Conservation (phyloP, 768 basidiomycete species). For the Rhodotorula toruloides region DNA sequence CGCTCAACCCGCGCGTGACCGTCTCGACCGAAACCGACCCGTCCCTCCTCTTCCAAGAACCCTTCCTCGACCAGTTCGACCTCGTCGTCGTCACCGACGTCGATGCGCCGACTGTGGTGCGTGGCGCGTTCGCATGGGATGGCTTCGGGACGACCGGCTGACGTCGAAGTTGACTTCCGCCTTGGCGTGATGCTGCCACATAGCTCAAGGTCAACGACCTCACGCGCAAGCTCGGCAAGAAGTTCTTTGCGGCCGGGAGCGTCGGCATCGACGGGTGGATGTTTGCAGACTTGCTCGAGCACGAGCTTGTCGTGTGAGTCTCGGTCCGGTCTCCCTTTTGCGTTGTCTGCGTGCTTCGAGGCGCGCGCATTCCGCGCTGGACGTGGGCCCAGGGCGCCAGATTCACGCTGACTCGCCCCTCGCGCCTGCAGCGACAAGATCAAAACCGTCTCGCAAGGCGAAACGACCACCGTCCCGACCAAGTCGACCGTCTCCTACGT, state of each 20-base stretch:
- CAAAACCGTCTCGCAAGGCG: constrained; percentile 2
- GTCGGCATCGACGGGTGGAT: constrained; percentile 89
- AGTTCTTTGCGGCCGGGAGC: constrained; percentile 86
- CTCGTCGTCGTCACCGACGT: constrained; percentile 51
- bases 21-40: constrained; percentile 63
- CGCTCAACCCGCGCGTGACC: constrained; percentile 83
- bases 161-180: too few relatives aligned
- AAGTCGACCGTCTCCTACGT: constrained; percentile 47
- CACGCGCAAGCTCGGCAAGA: constrained; percentile 67
- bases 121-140: background rate
- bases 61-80: constrained; percentile 58
- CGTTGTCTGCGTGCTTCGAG: background rate
- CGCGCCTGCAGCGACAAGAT: constrained; percentile 20
- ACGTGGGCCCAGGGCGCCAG: too few relatives aligned
- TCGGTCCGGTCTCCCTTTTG: constrained; percentile 16
- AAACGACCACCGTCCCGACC: constrained; percentile 31
- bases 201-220: constrained; percentile 72
- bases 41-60: constrained; percentile 52
- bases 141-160: background rate
- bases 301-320: constrained; percentile 83
- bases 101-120: constrained; percentile 36
- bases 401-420: background rate
- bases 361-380: background rate
- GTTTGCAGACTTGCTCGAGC: constrained; percentile 83
- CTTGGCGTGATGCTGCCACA: constrained; percentile 26